Percentiles rank a stretch among this genome's conserved stretches.
These are phyloP conservation scores for Nicotiana sylvestris DNA, from an alignment of 257 asterid species.

Conservation along the genomic window DNA sequence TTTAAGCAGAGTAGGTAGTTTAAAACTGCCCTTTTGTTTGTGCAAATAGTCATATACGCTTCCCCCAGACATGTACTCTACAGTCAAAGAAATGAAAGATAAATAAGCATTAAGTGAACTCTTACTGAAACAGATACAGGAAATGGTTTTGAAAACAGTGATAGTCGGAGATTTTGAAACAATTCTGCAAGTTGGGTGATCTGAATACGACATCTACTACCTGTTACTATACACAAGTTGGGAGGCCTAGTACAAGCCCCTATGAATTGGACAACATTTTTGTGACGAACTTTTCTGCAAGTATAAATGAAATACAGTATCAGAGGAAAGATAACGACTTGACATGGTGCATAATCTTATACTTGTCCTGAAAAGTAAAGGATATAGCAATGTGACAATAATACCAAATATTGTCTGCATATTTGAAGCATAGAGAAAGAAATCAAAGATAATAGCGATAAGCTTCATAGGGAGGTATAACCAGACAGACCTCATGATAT, in stretches of 20 bases:
- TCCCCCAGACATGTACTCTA: slow-evolving; percentile 97
- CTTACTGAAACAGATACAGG: background rate
- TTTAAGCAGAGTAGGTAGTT: slow-evolving; percentile 79
- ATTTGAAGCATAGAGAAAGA: background rate
- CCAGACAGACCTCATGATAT: slow-evolving; percentile 79
- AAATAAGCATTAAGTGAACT: slow-evolving; percentile 11
- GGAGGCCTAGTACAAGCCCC: slow-evolving; percentile 98
- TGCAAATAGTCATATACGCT: slow-evolving; percentile 91
- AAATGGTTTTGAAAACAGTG: background rate
- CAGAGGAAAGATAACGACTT: slow-evolving; percentile 8
- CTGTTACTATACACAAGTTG: slow-evolving; percentile 91
- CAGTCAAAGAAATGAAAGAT: slow-evolving; percentile 18
- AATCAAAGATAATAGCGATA: background rate
- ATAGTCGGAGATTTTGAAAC: background rate
- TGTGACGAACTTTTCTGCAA: slow-evolving; percentile 97
- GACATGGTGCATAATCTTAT: background rate
- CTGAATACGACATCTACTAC: slow-evolving; percentile 25
- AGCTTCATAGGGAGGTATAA: background rate
- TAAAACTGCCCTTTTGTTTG: slow-evolving; percentile 91
- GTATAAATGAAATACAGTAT: slow-evolving; percentile 14
- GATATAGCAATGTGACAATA: background rate
- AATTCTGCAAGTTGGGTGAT: background rate
- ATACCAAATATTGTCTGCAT: background rate
- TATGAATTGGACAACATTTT: slow-evolving; percentile 91
- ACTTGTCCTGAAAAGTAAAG: slow-evolving; percentile 1